Percentiles rank a stretch among this genome's conserved stretches.
phyloP scores from a whole-genome alignment of 345 rosid species.

The Eucalyptus victrix region DNA sequence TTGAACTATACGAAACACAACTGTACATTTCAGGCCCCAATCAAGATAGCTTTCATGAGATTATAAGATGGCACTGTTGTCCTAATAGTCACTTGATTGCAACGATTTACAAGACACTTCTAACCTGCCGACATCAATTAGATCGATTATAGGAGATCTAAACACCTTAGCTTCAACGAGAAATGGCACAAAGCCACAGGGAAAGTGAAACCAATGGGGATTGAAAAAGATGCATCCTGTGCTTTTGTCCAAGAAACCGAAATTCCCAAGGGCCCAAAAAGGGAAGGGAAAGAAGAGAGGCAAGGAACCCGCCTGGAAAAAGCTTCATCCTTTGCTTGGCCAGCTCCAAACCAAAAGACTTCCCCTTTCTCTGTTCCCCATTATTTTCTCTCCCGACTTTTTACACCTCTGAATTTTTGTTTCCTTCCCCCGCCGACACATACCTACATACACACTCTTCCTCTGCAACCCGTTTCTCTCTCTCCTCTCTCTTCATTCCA shows the following conservation, averaged over 20 bases:
- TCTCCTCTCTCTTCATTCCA: background rate
- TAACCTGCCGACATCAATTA: background rate
- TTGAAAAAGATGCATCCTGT: background rate
- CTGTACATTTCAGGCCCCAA: rapidly evolving
- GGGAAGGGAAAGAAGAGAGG: background rate
- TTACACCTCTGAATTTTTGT: no score
- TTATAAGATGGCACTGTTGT: background rate
- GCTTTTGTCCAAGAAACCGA: background rate
- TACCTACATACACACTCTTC: background rate
- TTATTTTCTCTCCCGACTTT: background rate
- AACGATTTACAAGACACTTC: background rate
- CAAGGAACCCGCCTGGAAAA: background rate
- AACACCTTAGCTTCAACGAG: background rate
- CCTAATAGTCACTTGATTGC: background rate
- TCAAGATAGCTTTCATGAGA: background rate
- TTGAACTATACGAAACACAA: background rate
- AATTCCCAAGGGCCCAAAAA: background rate
- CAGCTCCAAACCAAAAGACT: background rate
- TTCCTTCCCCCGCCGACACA: constrained; percentile 4
- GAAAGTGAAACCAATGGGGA: background rate
- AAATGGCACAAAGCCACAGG: background rate
- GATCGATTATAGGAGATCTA: background rate
- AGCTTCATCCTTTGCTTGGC: background rate
- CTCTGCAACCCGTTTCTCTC: background rate
- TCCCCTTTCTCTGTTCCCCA: background rate